Percentiles rank a stretch among this genome's conserved stretches.
These are phyloP conservation scores for Synchytrium microbalum DNA, from an alignment of 371 early-diverging fungal species.

Conservation along the genomic window DNA sequence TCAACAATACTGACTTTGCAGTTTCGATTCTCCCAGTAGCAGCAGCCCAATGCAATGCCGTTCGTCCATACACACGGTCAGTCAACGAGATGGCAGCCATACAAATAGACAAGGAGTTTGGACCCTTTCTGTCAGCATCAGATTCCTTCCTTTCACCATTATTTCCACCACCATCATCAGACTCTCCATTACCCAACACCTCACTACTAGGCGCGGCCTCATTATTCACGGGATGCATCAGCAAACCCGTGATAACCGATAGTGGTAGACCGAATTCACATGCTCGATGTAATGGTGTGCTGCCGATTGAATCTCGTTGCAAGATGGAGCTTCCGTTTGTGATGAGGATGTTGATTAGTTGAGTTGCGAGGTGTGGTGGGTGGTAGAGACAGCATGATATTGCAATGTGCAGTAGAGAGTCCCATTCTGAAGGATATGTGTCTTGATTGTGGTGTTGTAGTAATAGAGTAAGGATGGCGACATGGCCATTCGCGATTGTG, in stretches of 20 bases:
- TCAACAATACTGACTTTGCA: neutral
- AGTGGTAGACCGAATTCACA: neutral
- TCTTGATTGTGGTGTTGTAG: no score
- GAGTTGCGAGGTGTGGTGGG: neutral
- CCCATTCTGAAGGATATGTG: neutral
- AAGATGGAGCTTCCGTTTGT: neutral
- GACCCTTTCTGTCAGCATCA: neutral
- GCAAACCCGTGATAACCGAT: neutral
- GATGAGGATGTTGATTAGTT: neutral
- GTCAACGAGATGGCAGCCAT: neutral
- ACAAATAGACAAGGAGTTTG: neutral
- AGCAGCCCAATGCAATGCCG: neutral
- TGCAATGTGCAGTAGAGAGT: neutral
- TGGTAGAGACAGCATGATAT: neutral
- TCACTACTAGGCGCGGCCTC: neutral
- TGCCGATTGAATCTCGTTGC: neutral
- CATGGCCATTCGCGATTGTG: neutral
- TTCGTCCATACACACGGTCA: neutral
- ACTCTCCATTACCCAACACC: no score
- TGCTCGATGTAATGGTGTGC: neutral
- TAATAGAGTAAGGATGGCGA: neutral
- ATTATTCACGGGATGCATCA: conserved; percentile 2
- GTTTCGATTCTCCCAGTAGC: neutral
- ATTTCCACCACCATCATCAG: neutral
- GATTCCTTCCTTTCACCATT: neutral